These are phyloP conservation scores for Linnemannia hyalina DNA, from an alignment of 192 early-diverging fungal genomes.

Conservation along the genomic window DNA sequence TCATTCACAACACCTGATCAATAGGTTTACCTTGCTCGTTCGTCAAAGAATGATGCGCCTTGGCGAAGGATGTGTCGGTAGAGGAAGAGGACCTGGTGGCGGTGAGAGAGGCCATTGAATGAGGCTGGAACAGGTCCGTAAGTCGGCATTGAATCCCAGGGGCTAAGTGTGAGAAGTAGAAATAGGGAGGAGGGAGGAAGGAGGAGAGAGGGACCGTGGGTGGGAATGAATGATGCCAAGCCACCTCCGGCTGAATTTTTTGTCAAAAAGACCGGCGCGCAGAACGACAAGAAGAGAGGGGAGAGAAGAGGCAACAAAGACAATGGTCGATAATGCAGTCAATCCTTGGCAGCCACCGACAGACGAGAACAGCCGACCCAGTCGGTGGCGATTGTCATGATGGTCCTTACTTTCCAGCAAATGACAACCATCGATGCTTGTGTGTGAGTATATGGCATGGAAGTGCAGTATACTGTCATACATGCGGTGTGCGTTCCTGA, in stretches of 20 bases:
- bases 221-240: not conserved
- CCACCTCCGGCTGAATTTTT: conserved; percentile 12
- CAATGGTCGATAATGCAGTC: too few relatives aligned
- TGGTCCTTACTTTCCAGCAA: too few relatives aligned
- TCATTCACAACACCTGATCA: not conserved
- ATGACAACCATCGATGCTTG: too few relatives aligned
- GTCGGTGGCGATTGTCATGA: too few relatives aligned
- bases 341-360: too few relatives aligned
- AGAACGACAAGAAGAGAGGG: not conserved
- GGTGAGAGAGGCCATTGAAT: conserved; percentile 20
- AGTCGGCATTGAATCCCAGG: conserved; percentile 28
- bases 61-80: conserved; percentile 45
- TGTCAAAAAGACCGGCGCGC: not conserved
- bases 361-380: too few relatives aligned
- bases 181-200: not conserved
- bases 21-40: conserved; percentile 36
- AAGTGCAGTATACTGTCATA: too few relatives aligned
- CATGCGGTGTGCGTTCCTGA: too few relatives aligned
- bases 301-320: not conserved
- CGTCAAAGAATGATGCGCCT: conserved; percentile 47
- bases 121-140: conserved; percentile 31
- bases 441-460: too few relatives aligned
- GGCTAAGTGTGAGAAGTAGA: not conserved
- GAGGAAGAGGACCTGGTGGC: conserved; percentile 20
- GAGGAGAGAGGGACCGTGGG: not conserved